Conservation (phyloP, 2,329 filamentous ascomycete species). For the Pezicula neosporulosa region DNA sequence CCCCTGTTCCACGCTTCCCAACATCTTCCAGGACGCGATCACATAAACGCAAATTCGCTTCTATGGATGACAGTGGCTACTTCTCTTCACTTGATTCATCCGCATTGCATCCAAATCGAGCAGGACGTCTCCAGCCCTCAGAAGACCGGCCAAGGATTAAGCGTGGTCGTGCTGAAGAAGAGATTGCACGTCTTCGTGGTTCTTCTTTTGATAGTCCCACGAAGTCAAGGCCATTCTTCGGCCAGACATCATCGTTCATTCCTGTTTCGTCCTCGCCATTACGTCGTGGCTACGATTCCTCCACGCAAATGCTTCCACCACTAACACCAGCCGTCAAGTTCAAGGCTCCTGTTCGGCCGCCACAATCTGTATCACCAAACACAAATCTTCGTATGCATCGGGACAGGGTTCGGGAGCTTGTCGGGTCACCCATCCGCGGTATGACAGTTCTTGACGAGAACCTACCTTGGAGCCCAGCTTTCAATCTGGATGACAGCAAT, state of each 20-base stretch:
- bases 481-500: constrained; percentile 58
- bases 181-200: constrained; percentile 87
- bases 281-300: constrained; percentile 39
- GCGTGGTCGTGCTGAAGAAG: constrained; percentile 88
- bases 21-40: constrained; percentile 61
- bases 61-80: constrained; percentile 92
- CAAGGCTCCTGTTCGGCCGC: constrained; percentile 54
- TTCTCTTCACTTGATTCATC: constrained; percentile 96
- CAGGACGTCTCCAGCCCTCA: constrained; percentile 65
- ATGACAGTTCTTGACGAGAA: constrained; percentile 48
- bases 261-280: constrained; percentile 67
- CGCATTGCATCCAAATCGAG: constrained; percentile 66
- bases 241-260: constrained; percentile 30
- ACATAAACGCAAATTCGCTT: constrained; percentile 73
- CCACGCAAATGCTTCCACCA: constrained; percentile 65
- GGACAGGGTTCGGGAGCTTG: constrained; percentile 74
- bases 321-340: constrained; percentile 83
- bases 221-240: constrained; percentile 50
- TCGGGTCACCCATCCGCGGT: constrained; percentile 70
- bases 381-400: constrained; percentile 89
- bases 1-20: constrained; percentile 59
- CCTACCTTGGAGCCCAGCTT: constrained; percentile 64
- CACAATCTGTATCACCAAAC: constrained; percentile 82
- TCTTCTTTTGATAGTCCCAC: constrained; percentile 92
- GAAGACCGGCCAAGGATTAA: constrained; percentile 82